A percentile compares a stretch with the other conserved stretches of the same genome.
Conservation (phyloP, 768 basidiomycete genomes). For the Tephrocybe sp. region DNA sequence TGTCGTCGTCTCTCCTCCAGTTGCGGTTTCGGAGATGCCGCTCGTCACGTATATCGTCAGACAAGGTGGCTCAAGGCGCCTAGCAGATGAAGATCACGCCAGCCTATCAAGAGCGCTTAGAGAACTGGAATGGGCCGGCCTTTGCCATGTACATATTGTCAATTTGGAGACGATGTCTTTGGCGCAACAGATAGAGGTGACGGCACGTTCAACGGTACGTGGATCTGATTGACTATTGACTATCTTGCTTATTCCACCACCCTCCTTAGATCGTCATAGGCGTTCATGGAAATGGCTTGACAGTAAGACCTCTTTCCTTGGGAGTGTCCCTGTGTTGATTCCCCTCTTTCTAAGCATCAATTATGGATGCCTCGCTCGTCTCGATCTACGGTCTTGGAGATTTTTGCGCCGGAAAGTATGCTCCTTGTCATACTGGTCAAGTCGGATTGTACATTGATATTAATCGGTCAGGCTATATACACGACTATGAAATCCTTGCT, state of each 20-base stretch:
- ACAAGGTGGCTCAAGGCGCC: slow-evolving; percentile 42
- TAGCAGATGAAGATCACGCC: slow-evolving; percentile 50
- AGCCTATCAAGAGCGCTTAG: slow-evolving; percentile 45
- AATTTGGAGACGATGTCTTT: slow-evolving; percentile 44
- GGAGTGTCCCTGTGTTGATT: not conserved
- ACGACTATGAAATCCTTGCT: slow-evolving; percentile 47
- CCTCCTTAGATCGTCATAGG: slow-evolving; percentile 51
- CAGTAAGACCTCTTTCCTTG: slow-evolving; percentile 30
- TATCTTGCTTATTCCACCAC: not conserved
- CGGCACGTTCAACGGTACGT: slow-evolving; percentile 63
- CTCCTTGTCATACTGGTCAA: not conserved
- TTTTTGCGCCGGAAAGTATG: slow-evolving; percentile 58
- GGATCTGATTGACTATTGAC: not conserved
- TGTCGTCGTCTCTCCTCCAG: slow-evolving; percentile 9
- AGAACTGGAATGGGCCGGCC: slow-evolving; percentile 48
- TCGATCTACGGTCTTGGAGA: slow-evolving; percentile 67
- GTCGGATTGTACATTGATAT: not conserved
- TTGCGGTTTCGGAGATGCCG: slow-evolving; percentile 22
- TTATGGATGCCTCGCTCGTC: slow-evolving; percentile 69
- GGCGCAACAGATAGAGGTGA: slow-evolving; percentile 62
- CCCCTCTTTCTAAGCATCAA: slow-evolving; percentile 37
- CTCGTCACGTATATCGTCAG: slow-evolving; percentile 61
- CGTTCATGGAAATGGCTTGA: slow-evolving; percentile 75
- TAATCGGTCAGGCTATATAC: slow-evolving; percentile 30
- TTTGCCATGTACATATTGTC: slow-evolving; percentile 47